phyloP scores from a whole-genome alignment of 2,329 filamentous ascomycete genomes.

The Clarireedia hainanense region DNA sequence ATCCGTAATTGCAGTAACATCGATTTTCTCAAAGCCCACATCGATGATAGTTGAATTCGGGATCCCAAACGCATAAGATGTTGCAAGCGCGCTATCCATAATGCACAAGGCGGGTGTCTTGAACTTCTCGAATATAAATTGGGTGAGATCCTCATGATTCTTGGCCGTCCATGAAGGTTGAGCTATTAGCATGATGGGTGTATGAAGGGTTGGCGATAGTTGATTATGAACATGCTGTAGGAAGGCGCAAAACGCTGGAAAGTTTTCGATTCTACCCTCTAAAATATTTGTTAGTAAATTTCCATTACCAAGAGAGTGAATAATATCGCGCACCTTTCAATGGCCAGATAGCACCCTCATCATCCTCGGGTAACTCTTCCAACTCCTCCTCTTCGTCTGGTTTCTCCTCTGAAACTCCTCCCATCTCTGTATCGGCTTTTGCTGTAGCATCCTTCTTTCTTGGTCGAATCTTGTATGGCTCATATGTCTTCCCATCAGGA shows the following conservation, averaged over 20 bases:
- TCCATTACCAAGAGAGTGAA: conserved; percentile 8
- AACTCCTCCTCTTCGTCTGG: conserved; percentile 48
- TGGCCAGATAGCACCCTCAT: conserved; percentile 85
- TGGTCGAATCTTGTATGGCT: conserved; percentile 73
- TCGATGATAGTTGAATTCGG: conserved; percentile 80
- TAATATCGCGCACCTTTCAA: conserved; percentile 45
- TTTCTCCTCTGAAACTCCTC: conserved; percentile 26
- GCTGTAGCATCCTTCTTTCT: conserved; percentile 39
- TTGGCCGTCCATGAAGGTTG: conserved; percentile 86
- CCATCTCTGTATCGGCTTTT: conserved; percentile 30
- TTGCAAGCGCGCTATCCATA: conserved; percentile 81
- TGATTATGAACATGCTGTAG: conserved; percentile 86
- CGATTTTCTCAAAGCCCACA: conserved; percentile 85
- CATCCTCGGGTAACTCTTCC: conserved; percentile 53
- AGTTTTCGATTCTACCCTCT: conserved; percentile 78
- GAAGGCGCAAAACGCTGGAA: conserved; percentile 88
- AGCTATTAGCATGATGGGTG: conserved; percentile 82
- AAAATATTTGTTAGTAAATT: conserved; percentile 17
- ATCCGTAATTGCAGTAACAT: conserved; percentile 84
- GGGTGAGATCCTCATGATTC: conserved; percentile 79
- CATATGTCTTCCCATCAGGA: conserved; percentile 69
- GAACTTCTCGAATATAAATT: conserved; percentile 96
- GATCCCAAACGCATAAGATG: conserved; percentile 72
- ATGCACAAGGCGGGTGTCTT: conserved; percentile 87
- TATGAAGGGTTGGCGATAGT: conserved; percentile 87